These are phyloP conservation scores for Rutstroemia sp. DNA, from an alignment of 2,329 filamentous ascomycete species.

Conservation along the genomic window DNA sequence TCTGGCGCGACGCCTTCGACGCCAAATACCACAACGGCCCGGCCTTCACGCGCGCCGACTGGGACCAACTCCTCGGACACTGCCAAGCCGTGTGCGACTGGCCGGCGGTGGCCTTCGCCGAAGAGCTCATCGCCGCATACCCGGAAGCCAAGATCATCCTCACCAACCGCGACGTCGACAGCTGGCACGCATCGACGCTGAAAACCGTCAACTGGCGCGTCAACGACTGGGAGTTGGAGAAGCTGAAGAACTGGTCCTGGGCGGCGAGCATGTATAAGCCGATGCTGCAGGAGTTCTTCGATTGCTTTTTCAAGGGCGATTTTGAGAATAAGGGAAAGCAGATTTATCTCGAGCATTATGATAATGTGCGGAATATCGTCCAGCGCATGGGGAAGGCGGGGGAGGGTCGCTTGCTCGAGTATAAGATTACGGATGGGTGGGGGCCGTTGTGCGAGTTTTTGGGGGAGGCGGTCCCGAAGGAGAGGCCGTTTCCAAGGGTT, in stretches of 20 bases:
- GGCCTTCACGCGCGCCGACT: constrained; percentile 57
- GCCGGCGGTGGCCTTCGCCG: constrained; percentile 29
- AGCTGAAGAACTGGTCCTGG: constrained; percentile 3
- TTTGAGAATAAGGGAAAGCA: constrained; percentile 6
- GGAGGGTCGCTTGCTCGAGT: constrained; percentile 10
- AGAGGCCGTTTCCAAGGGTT: not conserved
- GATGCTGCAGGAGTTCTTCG: constrained; percentile 7
- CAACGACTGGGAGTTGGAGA: constrained; percentile 4
- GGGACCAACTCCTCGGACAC: constrained; percentile 60
- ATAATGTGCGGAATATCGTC: not conserved
- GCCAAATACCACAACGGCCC: constrained; percentile 55
- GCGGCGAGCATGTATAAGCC: constrained; percentile 8
- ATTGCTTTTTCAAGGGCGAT: not conserved
- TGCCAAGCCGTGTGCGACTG: constrained; percentile 30
- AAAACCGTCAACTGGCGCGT: constrained; percentile 8
- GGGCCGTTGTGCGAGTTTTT: constrained; percentile 14
- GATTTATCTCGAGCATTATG: constrained; percentile 4
- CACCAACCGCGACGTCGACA: constrained; percentile 14
- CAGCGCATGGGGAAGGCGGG: not conserved
- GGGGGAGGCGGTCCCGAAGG: constrained; percentile 13
- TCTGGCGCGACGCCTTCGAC: constrained; percentile 63
- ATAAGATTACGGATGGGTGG: constrained; percentile 16
- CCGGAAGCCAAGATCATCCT: constrained; percentile 18
- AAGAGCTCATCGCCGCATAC: constrained; percentile 18
- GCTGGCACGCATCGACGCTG: constrained; percentile 12